A percentile compares a stretch with the other conserved stretches of the same genome.
Evolutionary conservation across 2,329 filamentous ascomycete genomes (phyloP).

Genomic region (Scytalidium sp.): DNA sequence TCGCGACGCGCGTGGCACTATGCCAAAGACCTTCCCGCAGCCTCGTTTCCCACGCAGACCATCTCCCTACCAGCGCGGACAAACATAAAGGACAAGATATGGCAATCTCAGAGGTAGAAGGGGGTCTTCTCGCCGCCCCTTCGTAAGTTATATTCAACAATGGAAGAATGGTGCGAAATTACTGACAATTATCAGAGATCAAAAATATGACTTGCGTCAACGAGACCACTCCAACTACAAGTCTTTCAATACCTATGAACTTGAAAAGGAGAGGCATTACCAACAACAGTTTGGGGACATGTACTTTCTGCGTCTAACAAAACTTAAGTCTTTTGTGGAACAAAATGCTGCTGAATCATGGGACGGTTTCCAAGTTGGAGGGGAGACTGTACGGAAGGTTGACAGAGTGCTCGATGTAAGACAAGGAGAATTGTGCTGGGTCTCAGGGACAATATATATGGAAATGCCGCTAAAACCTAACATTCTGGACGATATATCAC

Average conservation of each 20-base stretch:
- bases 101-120: conserved; percentile 17
- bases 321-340: conserved; percentile 82
- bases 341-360: conserved; percentile 71
- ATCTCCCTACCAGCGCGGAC: background rate
- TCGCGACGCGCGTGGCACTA: background rate
- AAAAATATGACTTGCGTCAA: conserved; percentile 34
- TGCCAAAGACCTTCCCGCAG: no score
- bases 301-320: conserved; percentile 89
- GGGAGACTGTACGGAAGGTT: conserved; percentile 70
- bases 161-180: conserved; percentile 1
- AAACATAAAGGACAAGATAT: conserved; percentile 11
- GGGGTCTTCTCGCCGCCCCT: conserved; percentile 45
- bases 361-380: conserved; percentile 74
- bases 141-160: conserved; percentile 36
- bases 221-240: conserved; percentile 65
- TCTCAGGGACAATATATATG: conserved; percentile 93
- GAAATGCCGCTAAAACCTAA: conserved; percentile 96
- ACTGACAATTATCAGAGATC: conserved; percentile 11
- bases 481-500: conserved; percentile 90
- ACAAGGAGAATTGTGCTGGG: conserved; percentile 94
- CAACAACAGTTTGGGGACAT: conserved; percentile 96
- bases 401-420: conserved; percentile 92
- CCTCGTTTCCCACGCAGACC: no score
- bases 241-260: conserved; percentile 69
- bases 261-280: conserved; percentile 73